Conservation (phyloP, 495 filamentous ascomycete species). For the Annulohypoxylon stygium region DNA sequence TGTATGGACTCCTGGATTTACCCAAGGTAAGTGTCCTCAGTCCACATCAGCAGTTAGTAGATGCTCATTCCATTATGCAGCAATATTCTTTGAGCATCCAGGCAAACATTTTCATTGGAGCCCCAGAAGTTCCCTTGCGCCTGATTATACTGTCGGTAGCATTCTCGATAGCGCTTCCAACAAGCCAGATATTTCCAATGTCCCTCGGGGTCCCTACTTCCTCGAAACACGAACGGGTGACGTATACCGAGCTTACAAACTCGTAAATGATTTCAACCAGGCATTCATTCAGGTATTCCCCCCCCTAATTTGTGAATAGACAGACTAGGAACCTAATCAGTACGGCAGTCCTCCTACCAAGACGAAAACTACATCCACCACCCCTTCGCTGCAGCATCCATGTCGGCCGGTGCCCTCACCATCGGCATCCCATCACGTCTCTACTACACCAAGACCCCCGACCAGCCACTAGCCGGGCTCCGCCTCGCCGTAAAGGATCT, state of each 20-base stretch:
- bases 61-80: not conserved
- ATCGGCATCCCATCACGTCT: conserved; percentile 8
- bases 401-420: conserved; percentile 1
- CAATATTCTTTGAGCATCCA: not conserved
- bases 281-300: conserved; percentile 6
- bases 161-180: not conserved
- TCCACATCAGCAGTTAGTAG: not conserved
- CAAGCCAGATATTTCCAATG: not conserved
- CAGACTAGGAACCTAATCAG: not conserved
- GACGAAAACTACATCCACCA: conserved; percentile 2
- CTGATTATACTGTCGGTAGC: not conserved
- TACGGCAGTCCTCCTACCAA: not conserved
- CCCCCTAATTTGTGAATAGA: no score
- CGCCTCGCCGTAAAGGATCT: conserved; percentile 12
- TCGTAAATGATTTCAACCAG: not conserved
- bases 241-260: not conserved
- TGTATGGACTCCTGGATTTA: conserved; percentile 1
- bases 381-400: not conserved
- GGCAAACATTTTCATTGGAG: not conserved
- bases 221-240: not conserved
- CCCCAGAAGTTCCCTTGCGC: not conserved
- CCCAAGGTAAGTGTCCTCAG: not conserved
- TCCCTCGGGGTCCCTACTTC: not conserved
- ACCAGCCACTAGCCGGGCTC: not conserved
- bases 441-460: not conserved